Base-by-base conservation (phyloP, 139 green algal genomes). In the Chlorella sp. region DNA sequence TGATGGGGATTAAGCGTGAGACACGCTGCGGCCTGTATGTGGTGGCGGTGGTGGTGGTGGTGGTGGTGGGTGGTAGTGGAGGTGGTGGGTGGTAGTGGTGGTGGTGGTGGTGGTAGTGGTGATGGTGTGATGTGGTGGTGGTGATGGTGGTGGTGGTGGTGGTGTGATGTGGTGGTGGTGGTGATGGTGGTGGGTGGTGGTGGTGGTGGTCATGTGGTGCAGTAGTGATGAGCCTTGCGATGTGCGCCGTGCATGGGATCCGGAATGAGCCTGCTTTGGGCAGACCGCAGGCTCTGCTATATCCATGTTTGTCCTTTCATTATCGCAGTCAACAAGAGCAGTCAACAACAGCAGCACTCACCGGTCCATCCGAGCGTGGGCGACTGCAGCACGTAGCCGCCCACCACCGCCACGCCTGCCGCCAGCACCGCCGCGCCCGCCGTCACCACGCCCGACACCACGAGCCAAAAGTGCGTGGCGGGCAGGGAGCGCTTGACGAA, bases 1-100 rank as follows among this genome's bases (percentile, higher is more conserved):
- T 98, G 89, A 98, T 98, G 77, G 94, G 94, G 68, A 98, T 96
- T 82, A 96, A 97, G 79, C 96, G 95, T 69, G 85, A 91, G 83
- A 92, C 76, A 98, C 81, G 35, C 70, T 88, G 67, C 94, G 89
- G 30, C 93, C 89, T 93, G 84, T 34, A 64, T 59, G 31, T 10
- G 20, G 26, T 30, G 33, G 50, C 2, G 10, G 31, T 3, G 6
- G 5, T n/a, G 14, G n/a, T n/a, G n/a, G n/a, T n/a, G n/a, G n/a
- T n/a, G n/a, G n/a, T n/a, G n/a, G n/a, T n/a, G n/a, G n/a, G n/a
- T n/a, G n/a, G n/a, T n/a, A n/a, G n/a, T n/a, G n/a, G n/a, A n/a
- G n/a, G n/a, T n/a, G n/a, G n/a, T n/a, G n/a, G n/a, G n/a, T 29
- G 35, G 66, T 23, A 61, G 35, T 2, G 66, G 20, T 61, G n/a